phyloP scores from a whole-genome alignment of 1,284 basidiomycete genomes.

The Phlebopus sp. region DNA sequence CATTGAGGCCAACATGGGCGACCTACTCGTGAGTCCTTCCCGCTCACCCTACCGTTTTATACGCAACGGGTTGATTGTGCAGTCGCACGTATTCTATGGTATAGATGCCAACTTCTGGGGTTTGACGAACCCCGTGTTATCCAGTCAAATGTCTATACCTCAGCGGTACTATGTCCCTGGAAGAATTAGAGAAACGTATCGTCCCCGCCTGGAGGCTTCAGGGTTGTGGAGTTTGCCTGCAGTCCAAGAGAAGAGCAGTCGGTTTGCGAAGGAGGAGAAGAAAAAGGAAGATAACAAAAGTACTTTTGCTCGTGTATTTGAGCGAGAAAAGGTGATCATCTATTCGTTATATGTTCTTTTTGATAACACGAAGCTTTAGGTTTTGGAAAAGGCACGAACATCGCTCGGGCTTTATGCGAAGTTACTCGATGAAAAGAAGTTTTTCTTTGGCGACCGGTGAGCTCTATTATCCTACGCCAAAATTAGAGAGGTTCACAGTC shows the following conservation, averaged over 20 bases:
- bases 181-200: slow-evolving; percentile 56
- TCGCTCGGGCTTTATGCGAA: slow-evolving; percentile 56
- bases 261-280: slow-evolving; percentile 36
- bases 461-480: not conserved
- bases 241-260: slow-evolving; percentile 39
- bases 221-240: slow-evolving; percentile 58
- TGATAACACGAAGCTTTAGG: slow-evolving; percentile 35
- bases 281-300: slow-evolving; percentile 42
- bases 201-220: slow-evolving; percentile 55
- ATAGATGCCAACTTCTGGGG: slow-evolving; percentile 58
- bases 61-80: slow-evolving; percentile 10
- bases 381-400: slow-evolving; percentile 55
- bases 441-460: slow-evolving; percentile 51
- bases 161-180: slow-evolving; percentile 70
- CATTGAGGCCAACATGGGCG: slow-evolving; percentile 62
- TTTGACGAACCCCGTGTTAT: slow-evolving; percentile 52
- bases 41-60: not conserved
- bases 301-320: slow-evolving; percentile 51
- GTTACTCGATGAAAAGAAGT: slow-evolving; percentile 50
- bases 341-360: not conserved
- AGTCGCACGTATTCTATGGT: slow-evolving; percentile 62
- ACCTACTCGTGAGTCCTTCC: slow-evolving; percentile 58
- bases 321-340: slow-evolving; percentile 55
- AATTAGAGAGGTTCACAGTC: slow-evolving; percentile 1
- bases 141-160: slow-evolving; percentile 58